Percentiles rank a stretch among this genome's conserved stretches.
These are phyloP conservation scores for Platanus orientalis DNA, from an alignment of 164 flowering plant species.

Conservation along the genomic window DNA sequence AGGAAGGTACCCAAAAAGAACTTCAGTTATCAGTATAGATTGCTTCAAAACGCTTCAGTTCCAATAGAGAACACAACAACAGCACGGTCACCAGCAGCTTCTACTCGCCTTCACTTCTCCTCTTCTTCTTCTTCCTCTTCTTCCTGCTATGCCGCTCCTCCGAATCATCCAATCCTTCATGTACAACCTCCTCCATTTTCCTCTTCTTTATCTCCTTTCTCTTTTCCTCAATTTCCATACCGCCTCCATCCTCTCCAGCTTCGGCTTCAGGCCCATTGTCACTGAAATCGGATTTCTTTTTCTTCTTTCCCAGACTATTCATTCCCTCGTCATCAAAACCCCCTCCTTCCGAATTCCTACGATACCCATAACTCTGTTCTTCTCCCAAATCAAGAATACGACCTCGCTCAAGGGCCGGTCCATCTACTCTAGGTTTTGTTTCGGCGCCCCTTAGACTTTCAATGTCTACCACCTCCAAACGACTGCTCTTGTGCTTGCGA, in stretches of 20 bases:
- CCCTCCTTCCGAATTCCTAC: no score
- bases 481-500: not conserved
- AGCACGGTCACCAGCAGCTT: not conserved
- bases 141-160: conserved; percentile 4
- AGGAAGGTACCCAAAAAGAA: not conserved
- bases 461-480: not conserved
- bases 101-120: not conserved
- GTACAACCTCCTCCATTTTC: not conserved
- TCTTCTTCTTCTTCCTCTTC: conserved; percentile 13
- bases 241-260: not conserved
- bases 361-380: not conserved
- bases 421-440: no score
- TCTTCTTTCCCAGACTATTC: no score
- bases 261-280: not conserved
- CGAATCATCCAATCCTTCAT: not conserved
- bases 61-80: not conserved
- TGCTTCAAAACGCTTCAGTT: no score
- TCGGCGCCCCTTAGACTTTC: not conserved
- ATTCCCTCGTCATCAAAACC: no score
- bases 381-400: not conserved
- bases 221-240: not conserved
- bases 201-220: conserved; percentile 5
- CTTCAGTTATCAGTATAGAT: no score
- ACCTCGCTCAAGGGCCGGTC: not conserved
- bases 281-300: no score